Evolutionary conservation across 176 grass and related monocot species (phyloP).

Genomic region (Ensete ventricosum): DNA sequence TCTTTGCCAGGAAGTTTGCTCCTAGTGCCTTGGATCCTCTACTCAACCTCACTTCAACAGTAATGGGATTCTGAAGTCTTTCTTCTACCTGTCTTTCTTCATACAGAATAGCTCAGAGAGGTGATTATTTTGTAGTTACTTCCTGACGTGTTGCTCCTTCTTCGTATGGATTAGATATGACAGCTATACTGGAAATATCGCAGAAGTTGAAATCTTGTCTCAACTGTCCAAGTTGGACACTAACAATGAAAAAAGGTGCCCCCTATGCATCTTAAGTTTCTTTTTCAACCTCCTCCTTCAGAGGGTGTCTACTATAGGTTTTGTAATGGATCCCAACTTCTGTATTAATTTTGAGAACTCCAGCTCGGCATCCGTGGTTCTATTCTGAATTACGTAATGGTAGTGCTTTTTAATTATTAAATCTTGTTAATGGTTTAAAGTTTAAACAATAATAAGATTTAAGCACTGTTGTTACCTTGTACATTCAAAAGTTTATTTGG

Average conservation of each 20-base stretch:
- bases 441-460: no score
- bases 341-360: not conserved
- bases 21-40: conserved; percentile 10
- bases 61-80: conserved; percentile 18
- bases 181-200: not conserved
- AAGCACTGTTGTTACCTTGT: no score
- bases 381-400: no score
- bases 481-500: no score
- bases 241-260: not conserved
- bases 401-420: no score
- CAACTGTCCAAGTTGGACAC: not conserved
- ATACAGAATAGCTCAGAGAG: not conserved
- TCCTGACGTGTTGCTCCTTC: not conserved
- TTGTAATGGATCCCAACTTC: not conserved
- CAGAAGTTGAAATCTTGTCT: not conserved
- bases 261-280: not conserved
- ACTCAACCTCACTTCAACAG: not conserved
- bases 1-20: conserved; percentile 24
- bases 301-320: not conserved
- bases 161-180: not conserved
- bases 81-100: not conserved
- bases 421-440: no score
- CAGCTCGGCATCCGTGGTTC: not conserved
- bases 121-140: not conserved
- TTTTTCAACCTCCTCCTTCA: not conserved